Percentiles rank a stretch among this genome's conserved stretches.
These are phyloP conservation scores for Pythium pyrilobum DNA, from an alignment of 352 stramenopile species.

Conservation along the genomic window DNA sequence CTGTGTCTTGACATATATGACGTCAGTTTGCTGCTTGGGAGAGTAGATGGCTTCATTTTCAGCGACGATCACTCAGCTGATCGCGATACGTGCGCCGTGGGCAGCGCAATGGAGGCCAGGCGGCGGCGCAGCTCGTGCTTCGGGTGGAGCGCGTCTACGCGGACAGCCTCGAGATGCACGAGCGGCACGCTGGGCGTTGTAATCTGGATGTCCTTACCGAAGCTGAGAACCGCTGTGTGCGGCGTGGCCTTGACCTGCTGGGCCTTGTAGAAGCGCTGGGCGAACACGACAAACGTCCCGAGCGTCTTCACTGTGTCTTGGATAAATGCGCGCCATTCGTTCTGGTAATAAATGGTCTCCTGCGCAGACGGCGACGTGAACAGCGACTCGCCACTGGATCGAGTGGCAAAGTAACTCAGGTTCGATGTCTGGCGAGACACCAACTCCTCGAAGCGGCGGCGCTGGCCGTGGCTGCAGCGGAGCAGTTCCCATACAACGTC, in stretches of 20 bases:
- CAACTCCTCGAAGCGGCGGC: constrained; percentile 41
- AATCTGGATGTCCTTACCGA: constrained; percentile 63
- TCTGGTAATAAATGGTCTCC: constrained; percentile 57
- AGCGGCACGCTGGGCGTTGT: constrained; percentile 38
- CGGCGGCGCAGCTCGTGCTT: constrained; percentile 42
- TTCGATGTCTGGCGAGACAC: constrained; percentile 37
- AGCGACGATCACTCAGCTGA: neutral
- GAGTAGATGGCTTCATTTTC: neutral
- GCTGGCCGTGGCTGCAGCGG: constrained; percentile 32
- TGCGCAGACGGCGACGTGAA: constrained; percentile 22
- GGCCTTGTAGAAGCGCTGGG: constrained; percentile 56
- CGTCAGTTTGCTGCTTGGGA: neutral
- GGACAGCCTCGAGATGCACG: constrained; percentile 55
- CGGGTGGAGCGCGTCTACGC: constrained; percentile 46
- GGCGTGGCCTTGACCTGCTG: neutral
- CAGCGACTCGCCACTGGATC: constrained; percentile 16
- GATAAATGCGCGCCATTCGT: constrained; percentile 49
- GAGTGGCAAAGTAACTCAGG: constrained; percentile 52
- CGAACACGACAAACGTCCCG: constrained; percentile 40
- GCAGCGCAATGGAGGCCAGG: neutral
- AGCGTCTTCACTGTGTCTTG: constrained; percentile 18
- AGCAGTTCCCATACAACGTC: constrained; percentile 71
- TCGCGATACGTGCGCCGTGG: no score
- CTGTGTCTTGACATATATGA: no score
- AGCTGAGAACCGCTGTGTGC: constrained; percentile 48